Percentiles rank a stretch among this genome's conserved stretches.
Evolutionary conservation across 768 basidiomycete species (phyloP).

Genomic region (Trametes meyenii): DNA sequence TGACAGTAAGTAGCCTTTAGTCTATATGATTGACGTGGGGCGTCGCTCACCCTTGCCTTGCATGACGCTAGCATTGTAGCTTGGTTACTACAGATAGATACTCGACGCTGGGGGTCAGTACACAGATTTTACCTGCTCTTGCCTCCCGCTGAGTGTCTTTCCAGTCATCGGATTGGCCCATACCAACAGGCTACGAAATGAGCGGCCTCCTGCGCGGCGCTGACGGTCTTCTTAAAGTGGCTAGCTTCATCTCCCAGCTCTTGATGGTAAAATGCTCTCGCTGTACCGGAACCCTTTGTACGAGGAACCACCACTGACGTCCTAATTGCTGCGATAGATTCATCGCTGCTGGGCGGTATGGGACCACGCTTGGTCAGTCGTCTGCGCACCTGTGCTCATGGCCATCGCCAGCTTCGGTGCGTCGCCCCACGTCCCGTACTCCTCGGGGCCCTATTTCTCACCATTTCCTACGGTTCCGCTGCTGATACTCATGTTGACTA

Average conservation of each 20-base stretch:
- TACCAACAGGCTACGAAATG: slow-evolving; percentile 10
- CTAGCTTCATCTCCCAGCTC: slow-evolving; percentile 13
- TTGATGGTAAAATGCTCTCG: slow-evolving; percentile 3
- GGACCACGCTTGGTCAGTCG: slow-evolving; percentile 3
- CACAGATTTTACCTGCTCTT: background rate
- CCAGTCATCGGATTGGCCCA: slow-evolving; percentile 5
- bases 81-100: slow-evolving; percentile 14
- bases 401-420: slow-evolving; percentile 10
- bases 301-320: background rate
- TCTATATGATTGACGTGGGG: background rate
- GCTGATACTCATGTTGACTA: background rate
- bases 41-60: no score
- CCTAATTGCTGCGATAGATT: slow-evolving; percentile 8
- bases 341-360: slow-evolving; percentile 23
- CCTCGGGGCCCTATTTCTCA: background rate
- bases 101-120: slow-evolving; percentile 8
- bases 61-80: slow-evolving; percentile 12
- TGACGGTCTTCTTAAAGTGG: slow-evolving; percentile 8
- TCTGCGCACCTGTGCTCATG: slow-evolving; percentile 8
- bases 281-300: background rate
- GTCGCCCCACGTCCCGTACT: background rate
- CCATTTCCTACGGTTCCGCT: background rate
- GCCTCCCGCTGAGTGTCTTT: background rate
- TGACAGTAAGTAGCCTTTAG: slow-evolving; percentile 8
- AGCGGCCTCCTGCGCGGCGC: slow-evolving; percentile 15